Base-by-base conservation (phyloP, 2,329 filamentous ascomycete species). In the Exophiala sp. region DNA sequence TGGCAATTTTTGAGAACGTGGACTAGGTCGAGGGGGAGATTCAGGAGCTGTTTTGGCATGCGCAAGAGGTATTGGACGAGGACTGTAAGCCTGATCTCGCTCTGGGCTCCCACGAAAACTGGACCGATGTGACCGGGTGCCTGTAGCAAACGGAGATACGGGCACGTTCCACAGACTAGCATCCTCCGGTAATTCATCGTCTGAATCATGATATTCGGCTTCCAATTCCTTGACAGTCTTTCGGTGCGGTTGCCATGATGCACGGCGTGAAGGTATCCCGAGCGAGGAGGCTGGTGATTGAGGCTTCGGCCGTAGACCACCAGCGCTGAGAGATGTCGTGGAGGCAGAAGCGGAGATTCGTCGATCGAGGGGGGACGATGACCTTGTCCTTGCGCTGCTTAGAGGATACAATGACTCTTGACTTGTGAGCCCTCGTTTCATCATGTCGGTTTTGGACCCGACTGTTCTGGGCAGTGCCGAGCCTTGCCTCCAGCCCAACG, bases 91-190 rank as follows among this genome's bases (percentile, higher is more conserved):
- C 9, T 39, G 34, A 21, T 50, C 47, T 27, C 69, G 63, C 45
- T 69, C 71, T 1, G 72, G 72, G 53, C 71, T 73, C 30, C 65
- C 62, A 21, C 61, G 61, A 48, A 70, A 65, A 18, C 70, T 72
- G 3, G 63, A 62, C 30, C 48, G 55, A n/a, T 60, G 53, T 11
- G 61, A 63, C 16, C 71, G 66, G 48, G 71, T 70, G 21, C 68
- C 64, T 2, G 63, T 60, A 11, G 70, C 66, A 18, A 70, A 66
- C 3, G 73, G 73, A 8, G 73, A 75, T 13, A 75, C 68, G 0
- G 73, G 73, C 14, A 75, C 71, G 50, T 75, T 75, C 69, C 70
- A 75, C 7, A 75, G 58, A 55, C 71, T 73, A 8, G 72, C 69
- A 63, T 75, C 72, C 40, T 75, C 73, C 3, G 73, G 73, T 27